These are phyloP conservation scores for Cicer bijugum DNA, from an alignment of 306 rosid genomes.

Conservation along the genomic window DNA sequence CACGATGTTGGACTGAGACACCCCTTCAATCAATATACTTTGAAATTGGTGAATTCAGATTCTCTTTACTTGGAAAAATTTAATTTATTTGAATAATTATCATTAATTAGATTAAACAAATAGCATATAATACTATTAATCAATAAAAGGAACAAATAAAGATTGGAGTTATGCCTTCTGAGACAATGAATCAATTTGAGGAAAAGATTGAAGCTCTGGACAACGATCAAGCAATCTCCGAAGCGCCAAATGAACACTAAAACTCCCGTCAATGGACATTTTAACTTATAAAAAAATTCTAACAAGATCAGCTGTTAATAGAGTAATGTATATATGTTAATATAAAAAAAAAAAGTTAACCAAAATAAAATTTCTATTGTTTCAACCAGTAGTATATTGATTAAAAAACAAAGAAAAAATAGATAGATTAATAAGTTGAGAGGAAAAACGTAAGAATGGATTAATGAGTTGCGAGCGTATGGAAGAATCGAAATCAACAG, in stretches of 20 bases:
- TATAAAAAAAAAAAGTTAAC: too few species aligned
- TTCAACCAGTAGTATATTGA: too few species aligned
- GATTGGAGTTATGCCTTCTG: slow-evolving; percentile 50
- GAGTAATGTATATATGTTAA: neutral
- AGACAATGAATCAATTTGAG: slow-evolving; percentile 45
- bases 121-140: neutral
- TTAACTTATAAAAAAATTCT: slow-evolving; percentile 36
- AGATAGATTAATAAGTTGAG: too few species aligned
- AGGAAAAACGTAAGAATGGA: too few species aligned
- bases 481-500: too few species aligned
- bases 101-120: neutral
- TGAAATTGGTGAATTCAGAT: neutral
- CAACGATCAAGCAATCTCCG: slow-evolving; percentile 72
- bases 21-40: too few species aligned
- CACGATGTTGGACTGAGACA: too few species aligned
- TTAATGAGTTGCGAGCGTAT: too few species aligned
- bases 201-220: slow-evolving; percentile 63
- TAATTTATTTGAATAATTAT: neutral
- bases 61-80: neutral
- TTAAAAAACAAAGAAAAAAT: too few species aligned
- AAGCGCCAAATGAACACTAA: slow-evolving; percentile 58
- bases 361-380: too few species aligned
- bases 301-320: slow-evolving; percentile 28
- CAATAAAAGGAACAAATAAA: neutral
- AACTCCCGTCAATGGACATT: slow-evolving; percentile 82